phyloP scores from a whole-genome alignment of 73 alveolate genomes.

The Paramecium primaurelia region DNA sequence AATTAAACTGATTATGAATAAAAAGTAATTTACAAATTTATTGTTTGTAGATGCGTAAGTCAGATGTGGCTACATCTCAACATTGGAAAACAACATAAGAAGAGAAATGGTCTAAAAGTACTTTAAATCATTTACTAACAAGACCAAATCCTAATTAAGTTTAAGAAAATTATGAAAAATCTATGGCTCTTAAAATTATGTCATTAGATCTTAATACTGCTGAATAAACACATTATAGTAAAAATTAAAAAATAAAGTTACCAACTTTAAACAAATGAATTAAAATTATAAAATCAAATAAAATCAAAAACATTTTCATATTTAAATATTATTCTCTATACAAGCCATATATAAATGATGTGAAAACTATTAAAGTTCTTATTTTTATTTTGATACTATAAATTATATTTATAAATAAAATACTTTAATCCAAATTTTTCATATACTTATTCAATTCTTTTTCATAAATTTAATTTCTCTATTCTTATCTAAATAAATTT shows the following conservation, averaged over 20 bases:
- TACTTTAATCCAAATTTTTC: constrained; percentile 26
- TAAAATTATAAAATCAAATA: background rate
- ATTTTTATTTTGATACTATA: constrained; percentile 5
- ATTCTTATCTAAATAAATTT: constrained; percentile 1
- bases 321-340: background rate
- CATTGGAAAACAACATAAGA: constrained; percentile 55
- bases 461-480: background rate
- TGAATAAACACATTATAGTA: constrained; percentile 48
- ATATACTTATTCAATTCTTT: background rate
- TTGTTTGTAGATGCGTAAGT: constrained; percentile 34
- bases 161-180: constrained; percentile 41
- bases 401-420: background rate
- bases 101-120: constrained; percentile 59
- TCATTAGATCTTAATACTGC: constrained; percentile 61
- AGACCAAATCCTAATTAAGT: constrained; percentile 48
- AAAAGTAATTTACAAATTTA: background rate
- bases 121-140: constrained; percentile 19
- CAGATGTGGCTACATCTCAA: constrained; percentile 58
- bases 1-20: constrained; percentile 45
- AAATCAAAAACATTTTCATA: background rate
- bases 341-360: constrained; percentile 36
- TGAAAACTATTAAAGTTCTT: background rate
- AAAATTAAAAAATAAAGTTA: background rate
- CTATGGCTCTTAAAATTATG: constrained; percentile 62
- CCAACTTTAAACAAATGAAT: background rate